Conservation (phyloP, 441 rosid genomes). For the Codiaeum variegatum region DNA sequence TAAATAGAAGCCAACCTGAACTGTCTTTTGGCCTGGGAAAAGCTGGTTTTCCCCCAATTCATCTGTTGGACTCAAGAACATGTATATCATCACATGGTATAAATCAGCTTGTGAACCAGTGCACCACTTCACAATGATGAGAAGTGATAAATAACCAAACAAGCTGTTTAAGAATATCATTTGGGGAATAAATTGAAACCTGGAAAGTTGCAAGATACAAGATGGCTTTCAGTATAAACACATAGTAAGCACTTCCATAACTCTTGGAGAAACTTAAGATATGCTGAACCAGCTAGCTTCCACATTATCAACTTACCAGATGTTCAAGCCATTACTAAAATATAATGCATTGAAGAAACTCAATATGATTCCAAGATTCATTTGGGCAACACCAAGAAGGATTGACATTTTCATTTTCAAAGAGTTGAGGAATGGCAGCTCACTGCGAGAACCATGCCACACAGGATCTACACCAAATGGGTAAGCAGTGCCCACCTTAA, state of each 20-base stretch:
- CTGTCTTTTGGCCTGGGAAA: constrained; percentile 59
- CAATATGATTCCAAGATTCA: constrained; percentile 92
- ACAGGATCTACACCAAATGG: constrained; percentile 95
- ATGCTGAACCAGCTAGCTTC: constrained; percentile 10
- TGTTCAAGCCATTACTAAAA: constrained; percentile 50
- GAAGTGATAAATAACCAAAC: constrained; percentile 83
- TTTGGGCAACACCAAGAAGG: constrained; percentile 89
- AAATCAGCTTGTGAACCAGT: constrained; percentile 93
- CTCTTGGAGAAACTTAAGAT: constrained; percentile 10
- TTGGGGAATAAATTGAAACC: constrained; percentile 93
- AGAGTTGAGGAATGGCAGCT: constrained; percentile 89
- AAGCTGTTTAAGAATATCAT: constrained; percentile 83
- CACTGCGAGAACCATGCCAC: constrained; percentile 90
- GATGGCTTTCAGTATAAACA: neutral
- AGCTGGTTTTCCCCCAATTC: constrained; percentile 88
- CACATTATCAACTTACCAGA: constrained; percentile 49
- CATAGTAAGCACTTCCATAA: neutral
- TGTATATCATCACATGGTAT: constrained; percentile 90
- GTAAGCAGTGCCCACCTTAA: constrained; percentile 65
- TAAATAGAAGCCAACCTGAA: constrained; percentile 50
- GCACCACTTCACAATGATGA: constrained; percentile 82
- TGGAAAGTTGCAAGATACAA: constrained; percentile 28
- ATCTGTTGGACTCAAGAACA: constrained; percentile 92
- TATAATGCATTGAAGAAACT: constrained; percentile 81
- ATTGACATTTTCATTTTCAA: constrained; percentile 99